These are phyloP conservation scores for Pythium utonaiense DNA, from an alignment of 352 stramenopile genomes.

Conservation along the genomic window DNA sequence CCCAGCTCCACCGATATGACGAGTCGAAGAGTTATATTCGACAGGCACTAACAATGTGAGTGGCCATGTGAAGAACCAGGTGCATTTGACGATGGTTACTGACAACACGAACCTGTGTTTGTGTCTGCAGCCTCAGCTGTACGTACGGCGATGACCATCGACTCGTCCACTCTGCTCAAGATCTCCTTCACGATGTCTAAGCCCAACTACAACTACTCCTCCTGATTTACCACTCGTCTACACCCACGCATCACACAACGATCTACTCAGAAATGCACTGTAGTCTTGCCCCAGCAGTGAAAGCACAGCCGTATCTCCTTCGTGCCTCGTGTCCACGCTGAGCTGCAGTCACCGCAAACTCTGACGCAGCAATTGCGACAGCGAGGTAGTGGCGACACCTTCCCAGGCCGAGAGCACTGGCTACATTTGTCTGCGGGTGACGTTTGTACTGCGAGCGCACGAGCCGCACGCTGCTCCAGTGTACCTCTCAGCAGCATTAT, in stretches of 20 bases:
- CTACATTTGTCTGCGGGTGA: conserved; percentile 2
- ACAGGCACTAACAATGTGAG: conserved; percentile 14
- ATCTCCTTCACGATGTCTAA: conserved; percentile 8
- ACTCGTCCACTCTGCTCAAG: background rate
- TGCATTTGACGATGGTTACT: background rate
- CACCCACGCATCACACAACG: no score
- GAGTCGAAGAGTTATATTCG: conserved; percentile 4
- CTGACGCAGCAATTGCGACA: conserved; percentile 25
- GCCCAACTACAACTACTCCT: no score
- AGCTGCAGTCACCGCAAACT: conserved; percentile 14
- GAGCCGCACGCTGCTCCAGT: conserved; percentile 15
- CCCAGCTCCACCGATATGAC: background rate
- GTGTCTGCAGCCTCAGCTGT: conserved; percentile 5
- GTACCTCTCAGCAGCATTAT: conserved; percentile 11
- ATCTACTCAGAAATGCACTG: conserved; percentile 9
- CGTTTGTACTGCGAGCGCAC: conserved; percentile 5
- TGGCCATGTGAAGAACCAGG: background rate
- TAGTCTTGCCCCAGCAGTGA: conserved; percentile 22
- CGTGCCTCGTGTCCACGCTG: conserved; percentile 8
- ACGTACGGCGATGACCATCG: conserved; percentile 12
- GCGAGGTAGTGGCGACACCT: background rate
- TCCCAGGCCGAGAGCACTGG: conserved; percentile 1
- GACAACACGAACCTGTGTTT: no score
- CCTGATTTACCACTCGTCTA: no score
- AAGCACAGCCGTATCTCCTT: conserved; percentile 23